Percentiles rank a stretch among this genome's conserved stretches.
phyloP scores from a whole-genome alignment of 2,329 filamentous ascomycete genomes.

The Talaromyces sp. region DNA sequence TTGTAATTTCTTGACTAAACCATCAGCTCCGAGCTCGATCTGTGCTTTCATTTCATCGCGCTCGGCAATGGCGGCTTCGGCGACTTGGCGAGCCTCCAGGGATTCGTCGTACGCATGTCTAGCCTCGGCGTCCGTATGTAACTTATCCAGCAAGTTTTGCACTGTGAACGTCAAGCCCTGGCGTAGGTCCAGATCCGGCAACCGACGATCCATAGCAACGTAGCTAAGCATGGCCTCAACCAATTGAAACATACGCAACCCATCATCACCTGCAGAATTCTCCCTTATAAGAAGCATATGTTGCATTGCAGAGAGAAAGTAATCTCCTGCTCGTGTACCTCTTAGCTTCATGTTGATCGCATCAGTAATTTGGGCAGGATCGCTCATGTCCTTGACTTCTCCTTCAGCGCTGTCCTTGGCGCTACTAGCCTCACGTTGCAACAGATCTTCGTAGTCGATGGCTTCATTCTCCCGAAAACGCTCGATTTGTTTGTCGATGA shows the following conservation, averaged over 20 bases:
- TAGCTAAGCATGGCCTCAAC: constrained; percentile 99
- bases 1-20: constrained; percentile 86
- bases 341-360: constrained; percentile 82
- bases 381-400: constrained; percentile 85
- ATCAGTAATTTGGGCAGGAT: constrained; percentile 89
- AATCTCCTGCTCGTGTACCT: constrained; percentile 84
- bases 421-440: constrained; percentile 85
- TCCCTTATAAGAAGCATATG: constrained; percentile 90
- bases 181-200: constrained; percentile 97
- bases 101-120: constrained; percentile 89
- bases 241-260: constrained; percentile 91
- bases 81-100: constrained; percentile 83
- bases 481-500: constrained; percentile 97
- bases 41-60: constrained; percentile 89
- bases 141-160: constrained; percentile 87
- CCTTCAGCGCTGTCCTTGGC: constrained; percentile 83
- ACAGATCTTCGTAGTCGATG: constrained; percentile 96
- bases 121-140: constrained; percentile 94
- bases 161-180: constrained; percentile 97
- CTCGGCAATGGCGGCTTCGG: constrained; percentile 92
- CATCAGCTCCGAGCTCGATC: constrained; percentile 87
- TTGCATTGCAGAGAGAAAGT: constrained; percentile 92
- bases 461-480: constrained; percentile 89
- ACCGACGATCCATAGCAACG: constrained; percentile 91
- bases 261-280: constrained; percentile 78